Conservation (phyloP, 169 alveolate genomes). For the Cryptosporidium sp. region DNA sequence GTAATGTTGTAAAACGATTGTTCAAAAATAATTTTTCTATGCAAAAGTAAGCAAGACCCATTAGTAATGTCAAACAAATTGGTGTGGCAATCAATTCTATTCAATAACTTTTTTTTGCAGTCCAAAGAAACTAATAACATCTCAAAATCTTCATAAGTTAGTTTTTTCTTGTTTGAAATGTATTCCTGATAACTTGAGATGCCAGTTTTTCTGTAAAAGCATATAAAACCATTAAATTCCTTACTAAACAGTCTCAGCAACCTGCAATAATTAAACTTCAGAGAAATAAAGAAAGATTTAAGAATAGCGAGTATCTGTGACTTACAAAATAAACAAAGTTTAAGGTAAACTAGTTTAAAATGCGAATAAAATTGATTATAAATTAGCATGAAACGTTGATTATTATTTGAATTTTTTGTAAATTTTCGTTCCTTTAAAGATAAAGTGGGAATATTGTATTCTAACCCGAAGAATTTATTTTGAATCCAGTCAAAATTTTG, state of each 20-base stretch:
- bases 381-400: background rate
- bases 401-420: background rate
- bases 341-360: background rate
- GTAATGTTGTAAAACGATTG: conserved; percentile 13
- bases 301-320: background rate
- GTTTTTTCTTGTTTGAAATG: background rate
- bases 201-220: background rate
- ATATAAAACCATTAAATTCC: background rate
- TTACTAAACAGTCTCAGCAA: background rate
- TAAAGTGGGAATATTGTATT: background rate
- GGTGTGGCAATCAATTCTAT: background rate
- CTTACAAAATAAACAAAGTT: background rate
- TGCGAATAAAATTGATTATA: no score
- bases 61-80: background rate
- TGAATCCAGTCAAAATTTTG: background rate
- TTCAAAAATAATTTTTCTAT: conserved; percentile 15
- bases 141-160: conserved; percentile 45
- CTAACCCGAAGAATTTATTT: background rate
- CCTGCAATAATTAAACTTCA: background rate
- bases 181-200: background rate
- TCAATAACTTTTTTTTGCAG: background rate
- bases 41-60: conserved; percentile 17
- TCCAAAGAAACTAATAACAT: conserved; percentile 32
- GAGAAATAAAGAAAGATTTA: background rate
- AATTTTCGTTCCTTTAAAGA: background rate